Percentiles rank a stretch among this genome's conserved stretches.
These are phyloP conservation scores for Mycosphaerella sp. DNA, from an alignment of 2,329 filamentous ascomycete species.

Conservation along the genomic window DNA sequence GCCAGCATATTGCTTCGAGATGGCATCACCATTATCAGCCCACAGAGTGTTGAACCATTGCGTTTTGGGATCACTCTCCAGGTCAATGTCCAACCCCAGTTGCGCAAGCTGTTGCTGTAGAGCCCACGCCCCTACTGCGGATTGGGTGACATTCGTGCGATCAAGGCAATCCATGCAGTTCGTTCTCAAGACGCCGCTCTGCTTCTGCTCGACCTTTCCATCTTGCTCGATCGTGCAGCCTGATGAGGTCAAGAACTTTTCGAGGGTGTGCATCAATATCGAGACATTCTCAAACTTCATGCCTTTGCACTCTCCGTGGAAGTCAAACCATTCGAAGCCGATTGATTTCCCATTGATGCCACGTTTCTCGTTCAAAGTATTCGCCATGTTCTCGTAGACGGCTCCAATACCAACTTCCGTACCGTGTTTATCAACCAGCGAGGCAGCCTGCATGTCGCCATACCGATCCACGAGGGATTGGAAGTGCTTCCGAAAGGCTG, in stretches of 20 bases:
- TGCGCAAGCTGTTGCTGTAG: slow-evolving; percentile 71
- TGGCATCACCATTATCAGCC: slow-evolving; percentile 92
- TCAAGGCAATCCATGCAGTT: slow-evolving; percentile 99
- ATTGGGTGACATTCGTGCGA: slow-evolving; percentile 92
- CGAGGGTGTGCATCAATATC: slow-evolving; percentile 64
- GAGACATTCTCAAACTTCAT: slow-evolving; percentile 98
- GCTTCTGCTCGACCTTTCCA: slow-evolving; percentile 42
- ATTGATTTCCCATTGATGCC: slow-evolving; percentile 49
- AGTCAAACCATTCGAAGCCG: slow-evolving; percentile 94
- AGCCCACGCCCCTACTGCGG: slow-evolving; percentile 76
- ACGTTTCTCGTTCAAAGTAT: slow-evolving; percentile 58
- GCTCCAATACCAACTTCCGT: slow-evolving; percentile 74
- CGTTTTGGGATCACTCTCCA: slow-evolving; percentile 69
- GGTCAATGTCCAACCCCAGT: slow-evolving; percentile 68
- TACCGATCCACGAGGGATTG: slow-evolving; percentile 62
- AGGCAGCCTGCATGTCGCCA: slow-evolving; percentile 69
- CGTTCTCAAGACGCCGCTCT: slow-evolving; percentile 76
- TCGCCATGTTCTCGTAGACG: slow-evolving; percentile 64
- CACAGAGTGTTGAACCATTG: slow-evolving; percentile 94
- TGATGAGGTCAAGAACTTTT: slow-evolving; percentile 59
- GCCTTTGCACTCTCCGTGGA: slow-evolving; percentile 82
- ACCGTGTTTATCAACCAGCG: slow-evolving; percentile 81
- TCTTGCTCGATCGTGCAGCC: slow-evolving; percentile 61
- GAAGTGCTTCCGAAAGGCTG: slow-evolving; percentile 76
- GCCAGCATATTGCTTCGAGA: slow-evolving; percentile 91